Base-by-base conservation (phyloP, 495 filamentous ascomycete genomes). In the Podospora anserina region DNA sequence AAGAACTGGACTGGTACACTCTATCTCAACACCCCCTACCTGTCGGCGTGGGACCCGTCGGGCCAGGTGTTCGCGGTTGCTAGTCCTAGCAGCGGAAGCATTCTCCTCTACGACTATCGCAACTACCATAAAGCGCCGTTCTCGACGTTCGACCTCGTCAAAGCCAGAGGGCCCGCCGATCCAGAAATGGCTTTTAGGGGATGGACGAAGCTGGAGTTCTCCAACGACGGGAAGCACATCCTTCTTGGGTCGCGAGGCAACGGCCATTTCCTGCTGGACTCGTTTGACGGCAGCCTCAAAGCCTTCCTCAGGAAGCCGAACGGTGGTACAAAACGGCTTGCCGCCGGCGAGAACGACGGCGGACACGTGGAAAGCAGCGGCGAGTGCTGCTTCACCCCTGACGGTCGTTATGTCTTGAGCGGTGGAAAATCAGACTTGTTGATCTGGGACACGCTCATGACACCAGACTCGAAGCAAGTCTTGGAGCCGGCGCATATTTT, bases 91-190 rank as follows among this genome's bases (percentile, higher is more conserved):
- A 89, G 90, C 30, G 88, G 89, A 13, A 85, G 86, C 13, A 82
- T 99, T 66, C 84, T 97, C 26, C 88, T 99, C 64, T 98, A 97
- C 79, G 96, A 99, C 78, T 85, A 92, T 69, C 88, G 92, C 59
- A 96, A 96, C 71, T 97, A 91, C 80, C 91, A 97, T 73, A 96
- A 94, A 73, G 83, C 88, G 3, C 96, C 96, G 0, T 96, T 99
- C 72, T 84, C 89, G 13, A 91, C 87, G 39, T 96, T 98, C 73
- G 93, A 97, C 71, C 81, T 96, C 26, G 76, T 88, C 0, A 83
- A 85, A 49, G 73, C 74, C 0, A 73, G 79, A 16, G 69, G 66
- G 4, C 70, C 70, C 2, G 75, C 80, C 18, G 79, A 83, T 19
- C 19, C 75, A 2, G 70, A 76, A 2, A 61, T 73, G 9, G 66